These are phyloP conservation scores for Fusarium burgessii DNA, from an alignment of 2,329 filamentous ascomycete genomes.

Conservation along the genomic window DNA sequence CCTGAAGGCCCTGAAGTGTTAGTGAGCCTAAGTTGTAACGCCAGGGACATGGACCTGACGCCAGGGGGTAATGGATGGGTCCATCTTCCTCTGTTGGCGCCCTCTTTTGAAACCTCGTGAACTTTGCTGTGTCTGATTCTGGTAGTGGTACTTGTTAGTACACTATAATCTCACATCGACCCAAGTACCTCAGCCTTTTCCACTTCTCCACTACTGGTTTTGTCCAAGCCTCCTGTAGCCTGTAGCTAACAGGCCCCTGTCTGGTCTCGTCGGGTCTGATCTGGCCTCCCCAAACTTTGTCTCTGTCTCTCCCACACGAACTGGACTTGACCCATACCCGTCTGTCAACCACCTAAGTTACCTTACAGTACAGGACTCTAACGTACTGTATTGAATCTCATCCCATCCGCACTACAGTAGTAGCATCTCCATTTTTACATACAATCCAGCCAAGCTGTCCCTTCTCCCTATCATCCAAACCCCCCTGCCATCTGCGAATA, in stretches of 20 bases:
- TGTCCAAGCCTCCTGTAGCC: constrained; percentile 37
- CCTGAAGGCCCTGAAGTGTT: background rate
- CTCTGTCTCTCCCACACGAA: constrained; percentile 33
- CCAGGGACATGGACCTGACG: constrained; percentile 32
- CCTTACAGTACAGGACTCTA: background rate
- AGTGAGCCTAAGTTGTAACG: constrained; percentile 22
- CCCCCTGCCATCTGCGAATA: constrained; percentile 32
- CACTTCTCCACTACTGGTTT: constrained; percentile 27
- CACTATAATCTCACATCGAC: background rate
- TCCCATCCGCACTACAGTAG: constrained; percentile 27
- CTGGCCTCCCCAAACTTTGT: constrained; percentile 41
- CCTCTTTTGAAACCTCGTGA: constrained; percentile 41
- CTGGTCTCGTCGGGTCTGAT: constrained; percentile 35
- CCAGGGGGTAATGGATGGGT: constrained; percentile 34
- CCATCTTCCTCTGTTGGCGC: constrained; percentile 33
- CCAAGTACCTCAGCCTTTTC: constrained; percentile 19
- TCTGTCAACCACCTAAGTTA: background rate
- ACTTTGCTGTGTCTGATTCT: constrained; percentile 19
- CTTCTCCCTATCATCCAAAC: constrained; percentile 29
- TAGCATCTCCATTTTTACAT: constrained; percentile 38
- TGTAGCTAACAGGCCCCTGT: constrained; percentile 29
- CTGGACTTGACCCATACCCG: constrained; percentile 6
- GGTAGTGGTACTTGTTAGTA: constrained; percentile 5
- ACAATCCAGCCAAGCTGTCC: constrained; percentile 47
- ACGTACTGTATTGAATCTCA: constrained; percentile 13